Evolutionary conservation across 176 grass and related monocot genomes (phyloP).

Genomic region (Musa beccarii): DNA sequence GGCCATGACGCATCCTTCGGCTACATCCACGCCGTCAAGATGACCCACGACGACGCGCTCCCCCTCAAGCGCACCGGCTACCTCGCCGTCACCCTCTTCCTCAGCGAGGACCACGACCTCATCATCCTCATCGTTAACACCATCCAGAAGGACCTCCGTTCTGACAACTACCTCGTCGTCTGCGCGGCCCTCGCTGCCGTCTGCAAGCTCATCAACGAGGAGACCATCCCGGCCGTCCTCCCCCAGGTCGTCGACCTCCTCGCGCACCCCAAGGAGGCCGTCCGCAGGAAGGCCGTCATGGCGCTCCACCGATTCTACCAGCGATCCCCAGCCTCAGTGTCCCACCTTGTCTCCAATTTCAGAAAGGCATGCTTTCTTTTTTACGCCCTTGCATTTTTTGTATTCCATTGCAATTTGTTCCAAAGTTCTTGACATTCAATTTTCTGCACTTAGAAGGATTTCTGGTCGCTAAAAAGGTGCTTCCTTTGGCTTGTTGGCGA

Average conservation of each 20-base stretch:
- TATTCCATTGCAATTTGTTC: background rate
- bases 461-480: background rate
- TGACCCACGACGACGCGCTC: constrained; percentile 94
- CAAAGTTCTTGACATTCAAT: background rate
- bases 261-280: constrained; percentile 74
- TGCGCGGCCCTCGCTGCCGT: constrained; percentile 73
- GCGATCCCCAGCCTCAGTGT: constrained; percentile 65
- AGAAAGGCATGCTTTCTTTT: constrained; percentile 42
- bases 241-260: constrained; percentile 92
- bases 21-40: constrained; percentile 99
- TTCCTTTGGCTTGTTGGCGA: background rate
- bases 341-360: constrained; percentile 91
- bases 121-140: constrained; percentile 99
- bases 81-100: constrained; percentile 89
- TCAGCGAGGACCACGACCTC: constrained; percentile 93
- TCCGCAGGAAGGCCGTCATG: constrained; percentile 98
- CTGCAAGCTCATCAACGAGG: constrained; percentile 85
- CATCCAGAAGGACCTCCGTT: constrained; percentile 98
- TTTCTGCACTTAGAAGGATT: background rate
- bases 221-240: constrained; percentile 88
- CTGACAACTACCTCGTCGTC: constrained; percentile 94
- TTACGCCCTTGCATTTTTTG: background rate
- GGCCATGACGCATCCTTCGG: constrained; percentile 98
- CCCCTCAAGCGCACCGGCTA: constrained; percentile 87
- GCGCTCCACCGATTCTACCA: constrained; percentile 93